Evolutionary conservation across 169 alveolate species (phyloP), one percentile per base, ranked within the genome.

Genomic region (Miamiensis avidus): DNA sequence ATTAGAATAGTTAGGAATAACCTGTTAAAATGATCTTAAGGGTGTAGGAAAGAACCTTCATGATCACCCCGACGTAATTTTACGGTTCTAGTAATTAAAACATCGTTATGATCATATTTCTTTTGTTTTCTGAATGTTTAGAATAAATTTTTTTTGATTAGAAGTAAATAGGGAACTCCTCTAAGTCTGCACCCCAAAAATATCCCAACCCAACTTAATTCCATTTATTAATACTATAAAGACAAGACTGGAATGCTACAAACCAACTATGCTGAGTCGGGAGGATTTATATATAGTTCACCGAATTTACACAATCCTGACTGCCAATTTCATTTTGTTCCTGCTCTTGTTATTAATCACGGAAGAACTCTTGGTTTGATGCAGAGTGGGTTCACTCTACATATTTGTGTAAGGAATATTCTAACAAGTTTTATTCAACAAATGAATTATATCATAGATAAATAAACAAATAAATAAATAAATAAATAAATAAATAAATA

Each of bases 11-110:
- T 49, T 78, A n/a, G 75, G 34, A 4, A 74, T 87, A 28, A 74
- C 49, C n/a, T 65, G 75, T 16, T 28, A 31, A 20, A 72, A 64
- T 28, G 26, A 79, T 74, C 27, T 72, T n/a, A 88, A 78, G 25
- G 82, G 87, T n/a, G 91, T 87, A 16, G 91, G 91, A 30, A 34
- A 87, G 73, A 87, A 87, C 32, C 31, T 87, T 25, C 76, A 87
- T 11, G 91, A 87, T 31, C 91, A 87, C 30, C 49, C 78, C 65
- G 87, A 87, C 49, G 69, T 75, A 29, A 69, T 77, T 76, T 32
- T 69, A 0, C 78, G 82, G 64, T 32, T 65, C 27, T 32, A 33
- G 0, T 1, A 76, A 73, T 31, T 15, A 34, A 87, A 82, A 86
- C 73, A 81, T 32, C 76, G n/a, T n/a, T n/a, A n/a, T n/a, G n/a